Conservation (phyloP, 257 asterid genomes). For the Penstemon barbatus region DNA sequence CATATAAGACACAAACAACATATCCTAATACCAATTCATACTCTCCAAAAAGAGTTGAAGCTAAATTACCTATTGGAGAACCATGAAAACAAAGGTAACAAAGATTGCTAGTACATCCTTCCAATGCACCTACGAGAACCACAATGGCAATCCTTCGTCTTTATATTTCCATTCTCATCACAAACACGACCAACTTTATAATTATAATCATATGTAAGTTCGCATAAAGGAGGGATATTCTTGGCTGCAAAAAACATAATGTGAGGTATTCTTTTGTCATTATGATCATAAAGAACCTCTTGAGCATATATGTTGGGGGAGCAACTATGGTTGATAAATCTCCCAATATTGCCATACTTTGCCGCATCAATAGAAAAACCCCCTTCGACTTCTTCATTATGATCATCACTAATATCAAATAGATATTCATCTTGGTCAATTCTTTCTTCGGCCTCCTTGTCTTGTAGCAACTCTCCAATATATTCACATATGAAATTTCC, state of each 20-base stretch:
- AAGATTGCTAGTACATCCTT: background rate
- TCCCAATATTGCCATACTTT: slow-evolving; percentile 50
- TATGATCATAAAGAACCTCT: slow-evolving; percentile 41
- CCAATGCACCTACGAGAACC: too few species aligned
- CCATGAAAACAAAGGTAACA: background rate
- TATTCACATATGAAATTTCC: slow-evolving; percentile 62
- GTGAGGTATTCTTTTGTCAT: slow-evolving; percentile 45
- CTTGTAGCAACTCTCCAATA: slow-evolving; percentile 41
- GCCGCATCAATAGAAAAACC: slow-evolving; percentile 37
- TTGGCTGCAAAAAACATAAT: slow-evolving; percentile 51
- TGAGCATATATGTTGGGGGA: slow-evolving; percentile 47
- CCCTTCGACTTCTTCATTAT: too few species aligned
- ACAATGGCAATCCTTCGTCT: too few species aligned
- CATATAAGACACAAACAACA: too few species aligned
- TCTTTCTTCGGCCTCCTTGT: slow-evolving; percentile 32
- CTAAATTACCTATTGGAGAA: too few species aligned
- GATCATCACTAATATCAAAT: too few species aligned
- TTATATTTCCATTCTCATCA: too few species aligned
- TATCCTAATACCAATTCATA: too few species aligned
- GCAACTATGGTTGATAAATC: slow-evolving; percentile 50
- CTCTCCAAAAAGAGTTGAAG: too few species aligned
- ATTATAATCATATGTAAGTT: slow-evolving; percentile 44
- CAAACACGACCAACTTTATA: background rate
- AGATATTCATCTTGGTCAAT: slow-evolving; percentile 13
- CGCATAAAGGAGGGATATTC: slow-evolving; percentile 46